These are phyloP conservation scores for Heteromeles arbutifolia DNA, from an alignment of 306 rosid species.

Conservation along the genomic window DNA sequence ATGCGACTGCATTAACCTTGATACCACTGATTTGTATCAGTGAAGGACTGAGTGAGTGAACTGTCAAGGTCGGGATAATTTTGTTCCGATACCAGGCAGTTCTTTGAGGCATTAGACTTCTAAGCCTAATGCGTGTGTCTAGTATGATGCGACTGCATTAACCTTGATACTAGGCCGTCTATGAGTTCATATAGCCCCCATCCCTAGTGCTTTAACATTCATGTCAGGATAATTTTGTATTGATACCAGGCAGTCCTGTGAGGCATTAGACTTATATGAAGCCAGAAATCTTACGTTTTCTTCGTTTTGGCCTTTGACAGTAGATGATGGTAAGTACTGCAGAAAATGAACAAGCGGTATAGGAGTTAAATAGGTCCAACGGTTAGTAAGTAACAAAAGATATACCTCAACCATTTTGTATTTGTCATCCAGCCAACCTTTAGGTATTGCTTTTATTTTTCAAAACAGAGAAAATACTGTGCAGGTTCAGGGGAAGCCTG, in stretches of 20 bases:
- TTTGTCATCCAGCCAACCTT: not conserved
- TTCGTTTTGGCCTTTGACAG: not conserved
- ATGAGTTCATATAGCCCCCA: not conserved
- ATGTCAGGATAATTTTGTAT: not conserved
- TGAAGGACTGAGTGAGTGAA: not conserved
- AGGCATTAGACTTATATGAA: not conserved
- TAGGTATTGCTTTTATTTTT: not conserved
- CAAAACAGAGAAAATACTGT: not conserved
- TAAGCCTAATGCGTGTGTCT: not conserved
- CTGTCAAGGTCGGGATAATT: not conserved
- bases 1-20: not conserved
- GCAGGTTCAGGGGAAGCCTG: not conserved
- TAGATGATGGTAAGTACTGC: not conserved
- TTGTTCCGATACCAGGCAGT: not conserved
- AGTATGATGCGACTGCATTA: not conserved
- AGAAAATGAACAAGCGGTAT: not conserved
- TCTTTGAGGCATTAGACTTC: not conserved
- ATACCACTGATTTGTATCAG: too few species aligned
- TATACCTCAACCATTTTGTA: not conserved
- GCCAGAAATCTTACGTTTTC: not conserved
- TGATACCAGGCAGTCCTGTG: not conserved
- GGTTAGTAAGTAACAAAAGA: not conserved
- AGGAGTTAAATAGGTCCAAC: not conserved
- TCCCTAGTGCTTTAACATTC: not conserved
- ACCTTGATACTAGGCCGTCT: not conserved